These are phyloP conservation scores for Calycina marina DNA, from an alignment of 2,329 filamentous ascomycete species.

Conservation along the genomic window DNA sequence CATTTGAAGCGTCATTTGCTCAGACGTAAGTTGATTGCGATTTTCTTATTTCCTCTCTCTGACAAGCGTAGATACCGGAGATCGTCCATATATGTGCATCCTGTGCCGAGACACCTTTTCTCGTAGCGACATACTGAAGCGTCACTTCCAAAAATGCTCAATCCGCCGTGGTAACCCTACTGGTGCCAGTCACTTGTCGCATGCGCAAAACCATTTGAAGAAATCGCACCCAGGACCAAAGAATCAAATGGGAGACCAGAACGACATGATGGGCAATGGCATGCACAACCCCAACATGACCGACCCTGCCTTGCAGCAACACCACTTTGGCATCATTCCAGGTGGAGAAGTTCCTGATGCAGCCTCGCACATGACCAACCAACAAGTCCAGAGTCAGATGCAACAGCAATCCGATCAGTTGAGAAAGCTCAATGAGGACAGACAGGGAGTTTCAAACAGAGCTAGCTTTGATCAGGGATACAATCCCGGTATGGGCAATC, in stretches of 20 bases:
- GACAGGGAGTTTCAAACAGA: slow-evolving; percentile 30
- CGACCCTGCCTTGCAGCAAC: slow-evolving; percentile 42
- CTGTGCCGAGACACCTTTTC: slow-evolving; percentile 97
- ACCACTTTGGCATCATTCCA: slow-evolving; percentile 42
- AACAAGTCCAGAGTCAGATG: slow-evolving; percentile 41
- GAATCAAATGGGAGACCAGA: slow-evolving; percentile 40
- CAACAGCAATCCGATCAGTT: slow-evolving; percentile 43
- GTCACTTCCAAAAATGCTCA: slow-evolving; percentile 98
- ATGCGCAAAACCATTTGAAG: slow-evolving; percentile 80
- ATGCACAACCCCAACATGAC: slow-evolving; percentile 39
- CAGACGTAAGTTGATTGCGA: slow-evolving; percentile 58
- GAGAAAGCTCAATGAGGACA: slow-evolving; percentile 40
- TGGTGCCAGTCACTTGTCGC: slow-evolving; percentile 84
- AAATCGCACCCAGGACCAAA: slow-evolving; percentile 48
- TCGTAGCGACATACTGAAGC: slow-evolving; percentile 93
- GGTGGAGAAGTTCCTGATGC: slow-evolving; percentile 21
- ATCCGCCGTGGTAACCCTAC: slow-evolving; percentile 92
- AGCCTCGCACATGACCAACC: slow-evolving; percentile 35
- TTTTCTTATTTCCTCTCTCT: slow-evolving; percentile 8
- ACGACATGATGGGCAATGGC: slow-evolving; percentile 45
- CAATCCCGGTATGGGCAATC: slow-evolving; percentile 39
- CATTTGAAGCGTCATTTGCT: slow-evolving; percentile 93
- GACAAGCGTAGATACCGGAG: slow-evolving; percentile 64
- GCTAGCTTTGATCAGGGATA: slow-evolving; percentile 37
- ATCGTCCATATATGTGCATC: slow-evolving; percentile 96